These are phyloP conservation scores for Sphaerostilbella broomeana DNA, from an alignment of 2,329 filamentous ascomycete species.

Conservation along the genomic window DNA sequence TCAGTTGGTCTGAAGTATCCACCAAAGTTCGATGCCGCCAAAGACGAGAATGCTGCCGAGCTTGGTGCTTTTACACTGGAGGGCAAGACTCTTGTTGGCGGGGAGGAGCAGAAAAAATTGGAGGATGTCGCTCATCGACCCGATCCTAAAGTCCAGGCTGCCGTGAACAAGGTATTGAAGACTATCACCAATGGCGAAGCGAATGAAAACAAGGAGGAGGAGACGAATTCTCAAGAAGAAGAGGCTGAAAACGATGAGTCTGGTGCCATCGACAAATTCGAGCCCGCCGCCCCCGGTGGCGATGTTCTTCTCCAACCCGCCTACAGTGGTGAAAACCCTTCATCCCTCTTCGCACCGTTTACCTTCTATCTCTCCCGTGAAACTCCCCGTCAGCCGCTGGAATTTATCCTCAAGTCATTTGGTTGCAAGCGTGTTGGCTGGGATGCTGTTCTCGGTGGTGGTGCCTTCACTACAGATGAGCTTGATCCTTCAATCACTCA, in stretches of 20 bases:
- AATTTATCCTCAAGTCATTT: conserved; percentile 89
- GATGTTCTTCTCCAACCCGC: conserved; percentile 79
- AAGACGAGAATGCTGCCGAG: conserved; percentile 85
- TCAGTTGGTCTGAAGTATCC: conserved; percentile 89
- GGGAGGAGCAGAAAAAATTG: conserved; percentile 48
- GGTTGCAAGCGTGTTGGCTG: conserved; percentile 95
- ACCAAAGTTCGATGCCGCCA: conserved; percentile 81
- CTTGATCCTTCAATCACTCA: conserved; percentile 85
- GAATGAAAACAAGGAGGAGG: conserved; percentile 30
- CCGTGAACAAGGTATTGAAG: conserved; percentile 62
- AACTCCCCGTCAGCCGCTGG: conserved; percentile 80
- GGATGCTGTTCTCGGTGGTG: conserved; percentile 85
- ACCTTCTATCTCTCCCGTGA: conserved; percentile 93
- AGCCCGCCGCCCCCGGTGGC: conserved; percentile 73
- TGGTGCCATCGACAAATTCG: conserved; percentile 82
- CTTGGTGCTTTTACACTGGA: conserved; percentile 87
- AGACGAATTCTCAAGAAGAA: conserved; percentile 34
- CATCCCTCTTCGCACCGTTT: conserved; percentile 76
- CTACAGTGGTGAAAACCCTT: conserved; percentile 57
- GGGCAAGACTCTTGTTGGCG: conserved; percentile 55
- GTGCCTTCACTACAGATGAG: conserved; percentile 87
- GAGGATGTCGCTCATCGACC: conserved; percentile 42
- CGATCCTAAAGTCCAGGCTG: conserved; percentile 57
- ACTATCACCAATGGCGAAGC: conserved; percentile 26
- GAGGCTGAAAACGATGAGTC: conserved; percentile 43